Conservation (phyloP, 495 filamentous ascomycete species). For the Podospora bellae-mahoneyi region DNA sequence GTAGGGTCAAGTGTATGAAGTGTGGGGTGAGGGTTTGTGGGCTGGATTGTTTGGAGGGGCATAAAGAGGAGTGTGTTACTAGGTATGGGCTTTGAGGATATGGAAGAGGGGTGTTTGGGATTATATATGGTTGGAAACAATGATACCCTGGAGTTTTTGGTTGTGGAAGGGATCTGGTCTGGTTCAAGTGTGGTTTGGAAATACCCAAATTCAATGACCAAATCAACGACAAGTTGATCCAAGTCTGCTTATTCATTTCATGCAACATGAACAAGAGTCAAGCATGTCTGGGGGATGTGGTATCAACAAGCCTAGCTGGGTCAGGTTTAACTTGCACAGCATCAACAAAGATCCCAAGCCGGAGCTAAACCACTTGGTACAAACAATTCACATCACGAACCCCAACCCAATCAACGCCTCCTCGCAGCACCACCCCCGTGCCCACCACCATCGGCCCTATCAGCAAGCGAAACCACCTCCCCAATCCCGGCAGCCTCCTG, state of each 20-base stretch:
- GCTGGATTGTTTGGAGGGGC: slow-evolving; percentile 72
- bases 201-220: too few species aligned
- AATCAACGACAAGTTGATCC: too few species aligned
- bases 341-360: too few species aligned
- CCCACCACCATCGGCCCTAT: slow-evolving; percentile 53
- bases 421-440: slow-evolving; percentile 54
- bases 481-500: slow-evolving; percentile 94
- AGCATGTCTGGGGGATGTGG: too few species aligned
- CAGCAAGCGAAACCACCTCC: slow-evolving; percentile 84
- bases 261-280: too few species aligned
- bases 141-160: slow-evolving; percentile 21
- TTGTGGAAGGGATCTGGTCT: neutral
- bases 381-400: neutral
- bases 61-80: slow-evolving; percentile 67
- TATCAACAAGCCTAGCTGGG: too few species aligned
- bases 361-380: too few species aligned
- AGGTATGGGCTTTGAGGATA: slow-evolving; percentile 60
- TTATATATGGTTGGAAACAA: neutral
- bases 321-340: too few species aligned
- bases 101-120: slow-evolving; percentile 1
- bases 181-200: neutral
- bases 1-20: slow-evolving; percentile 75
- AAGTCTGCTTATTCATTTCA: too few species aligned
- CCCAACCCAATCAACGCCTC: slow-evolving; percentile 11
- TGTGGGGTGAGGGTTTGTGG: slow-evolving; percentile 80